Evolutionary conservation across 1,284 basidiomycete species (phyloP), one percentile per base, ranked within the genome.

Genomic region (Polyporus tsugae): DNA sequence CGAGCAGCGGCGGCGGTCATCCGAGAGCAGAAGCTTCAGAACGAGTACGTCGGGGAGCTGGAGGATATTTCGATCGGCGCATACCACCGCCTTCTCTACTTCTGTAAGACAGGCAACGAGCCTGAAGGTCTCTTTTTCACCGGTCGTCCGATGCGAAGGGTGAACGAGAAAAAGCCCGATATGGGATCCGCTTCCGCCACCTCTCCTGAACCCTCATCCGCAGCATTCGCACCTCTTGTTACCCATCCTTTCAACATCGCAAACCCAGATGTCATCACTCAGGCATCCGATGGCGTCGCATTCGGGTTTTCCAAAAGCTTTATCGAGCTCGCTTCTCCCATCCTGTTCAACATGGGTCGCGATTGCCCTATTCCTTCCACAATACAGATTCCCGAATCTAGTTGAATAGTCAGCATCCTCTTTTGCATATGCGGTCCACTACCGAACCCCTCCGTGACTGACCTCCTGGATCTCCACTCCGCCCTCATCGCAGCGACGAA

Each of bases 401-500:
- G 53, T 7, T 0, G 17, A 7, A 13, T 35, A 19, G 29, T 35
- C 6, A 29, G 35, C 33, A 55, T 55, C 33, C 17, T 55, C 17
- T 17, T 55, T 15, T 29, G 29, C 29, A 15, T 55, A 35, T 55
- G 15, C 53, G 35, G 53, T 33, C 53, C 53, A 9, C 15, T 35
- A 29, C 29, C 33, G 29, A 29, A 29, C 53, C 33, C 33, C 33
- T 15, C 29, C 0, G 15, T 29, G 4, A 63, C 52, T 15, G 62
- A 70, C n/a, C 46, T 72, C 22, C 72, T 62, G n/a, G 75, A 75
- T n/a, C 65, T 77, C 33, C 67, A 78, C 29, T 67, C 52, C 1
- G 72, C 80, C 2, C 67, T 81, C 25, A 71, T 72, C 36, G 80
- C 78, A 0, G 80, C 79, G 4, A 63, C 74, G 19, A 83, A 83